Evolutionary conservation across 352 stramenopile species (phyloP).

Genomic region (Bremia lactucae): DNA sequence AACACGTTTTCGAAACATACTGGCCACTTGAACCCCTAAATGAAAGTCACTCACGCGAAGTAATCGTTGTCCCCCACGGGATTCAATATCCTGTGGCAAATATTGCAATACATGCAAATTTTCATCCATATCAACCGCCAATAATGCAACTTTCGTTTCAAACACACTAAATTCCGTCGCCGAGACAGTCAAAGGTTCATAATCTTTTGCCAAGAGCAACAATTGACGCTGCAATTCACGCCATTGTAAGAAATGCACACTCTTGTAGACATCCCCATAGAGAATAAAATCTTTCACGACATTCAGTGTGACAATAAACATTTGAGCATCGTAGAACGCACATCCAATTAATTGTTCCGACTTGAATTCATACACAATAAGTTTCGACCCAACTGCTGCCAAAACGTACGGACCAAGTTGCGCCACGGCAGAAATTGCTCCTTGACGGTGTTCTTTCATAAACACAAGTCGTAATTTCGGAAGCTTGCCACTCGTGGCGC

Average conservation of each 20-base stretch:
- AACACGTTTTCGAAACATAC: constrained; percentile 72
- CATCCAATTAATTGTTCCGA: constrained; percentile 78
- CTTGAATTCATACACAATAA: constrained; percentile 87
- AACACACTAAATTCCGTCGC: constrained; percentile 78
- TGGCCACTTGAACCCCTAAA: constrained; percentile 63
- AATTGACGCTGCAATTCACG: constrained; percentile 75
- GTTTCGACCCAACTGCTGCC: constrained; percentile 75
- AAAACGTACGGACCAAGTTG: constrained; percentile 77
- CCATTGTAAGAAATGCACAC: constrained; percentile 81
- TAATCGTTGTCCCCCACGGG: constrained; percentile 68
- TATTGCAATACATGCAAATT: constrained; percentile 85
- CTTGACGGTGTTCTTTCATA: constrained; percentile 80
- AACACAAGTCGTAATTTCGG: constrained; percentile 75
- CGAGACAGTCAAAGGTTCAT: constrained; percentile 68
- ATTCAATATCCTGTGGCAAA: constrained; percentile 76
- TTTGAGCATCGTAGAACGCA: constrained; percentile 82
- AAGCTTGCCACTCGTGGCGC: constrained; percentile 61
- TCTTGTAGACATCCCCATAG: constrained; percentile 85
- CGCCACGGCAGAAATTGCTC: constrained; percentile 62
- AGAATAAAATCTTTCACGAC: constrained; percentile 82
- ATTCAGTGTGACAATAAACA: constrained; percentile 77
- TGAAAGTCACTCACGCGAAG: constrained; percentile 79
- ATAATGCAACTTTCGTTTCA: constrained; percentile 56
- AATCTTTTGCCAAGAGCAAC: constrained; percentile 76
- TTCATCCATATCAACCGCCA: constrained; percentile 73